Conservation (phyloP, 306 rosid species). For the Cicer yamashitae region DNA sequence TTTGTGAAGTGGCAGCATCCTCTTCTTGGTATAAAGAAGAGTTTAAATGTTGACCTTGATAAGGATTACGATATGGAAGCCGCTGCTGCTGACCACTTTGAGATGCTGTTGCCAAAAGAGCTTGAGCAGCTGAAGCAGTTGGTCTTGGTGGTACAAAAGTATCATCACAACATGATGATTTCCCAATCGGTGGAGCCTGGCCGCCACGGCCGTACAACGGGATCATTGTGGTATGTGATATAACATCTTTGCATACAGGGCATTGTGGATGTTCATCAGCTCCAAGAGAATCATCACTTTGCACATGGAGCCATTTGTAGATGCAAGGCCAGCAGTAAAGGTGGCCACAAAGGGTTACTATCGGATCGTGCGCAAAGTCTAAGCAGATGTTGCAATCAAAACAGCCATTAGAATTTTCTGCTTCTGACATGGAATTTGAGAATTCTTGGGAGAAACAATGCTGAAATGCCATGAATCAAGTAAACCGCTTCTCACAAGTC, state of each 20-base stretch:
- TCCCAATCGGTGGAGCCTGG: constrained; percentile 48
- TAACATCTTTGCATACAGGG: constrained; percentile 90
- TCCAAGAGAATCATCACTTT: constrained; percentile 75
- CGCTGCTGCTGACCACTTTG: constrained; percentile 63
- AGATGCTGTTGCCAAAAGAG: constrained; percentile 49
- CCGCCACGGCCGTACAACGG: constrained; percentile 92
- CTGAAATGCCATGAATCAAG: constrained; percentile 66
- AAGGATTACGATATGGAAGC: constrained; percentile 80
- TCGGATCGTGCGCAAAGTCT: constrained; percentile 79
- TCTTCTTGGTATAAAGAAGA: constrained; percentile 55
- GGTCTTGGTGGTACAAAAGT: constrained; percentile 80
- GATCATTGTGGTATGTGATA: constrained; percentile 78
- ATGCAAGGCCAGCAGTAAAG: constrained; percentile 98
- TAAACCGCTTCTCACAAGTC: constrained; percentile 36
- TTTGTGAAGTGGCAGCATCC: constrained; percentile 53
- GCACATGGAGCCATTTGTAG: constrained; percentile 87
- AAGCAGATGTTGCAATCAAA: constrained; percentile 96
- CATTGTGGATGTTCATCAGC: constrained; percentile 83
- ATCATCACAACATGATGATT: constrained; percentile 52
- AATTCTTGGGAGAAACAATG: constrained; percentile 59
- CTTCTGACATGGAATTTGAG: constrained; percentile 49
- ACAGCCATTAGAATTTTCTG: constrained; percentile 57
- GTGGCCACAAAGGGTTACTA: constrained; percentile 95
- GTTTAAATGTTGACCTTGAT: constrained; percentile 59
- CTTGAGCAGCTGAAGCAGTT: constrained; percentile 60